These are phyloP conservation scores for Myrica gale DNA, from an alignment of 306 rosid species.

Conservation along the genomic window DNA sequence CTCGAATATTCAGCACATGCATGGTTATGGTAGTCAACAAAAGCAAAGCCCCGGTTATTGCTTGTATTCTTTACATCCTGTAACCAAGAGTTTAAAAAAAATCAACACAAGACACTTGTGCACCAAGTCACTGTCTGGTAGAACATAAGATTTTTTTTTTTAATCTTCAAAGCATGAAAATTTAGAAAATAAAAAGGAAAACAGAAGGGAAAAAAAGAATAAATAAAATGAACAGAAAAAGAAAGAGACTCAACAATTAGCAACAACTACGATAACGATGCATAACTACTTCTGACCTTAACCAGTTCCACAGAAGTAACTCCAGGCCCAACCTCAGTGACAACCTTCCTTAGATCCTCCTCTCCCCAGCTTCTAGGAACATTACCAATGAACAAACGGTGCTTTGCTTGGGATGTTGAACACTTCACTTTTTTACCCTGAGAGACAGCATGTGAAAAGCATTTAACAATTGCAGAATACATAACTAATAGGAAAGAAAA, in stretches of 20 bases:
- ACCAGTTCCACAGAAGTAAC: constrained; percentile 80
- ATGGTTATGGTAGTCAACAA: constrained; percentile 83
- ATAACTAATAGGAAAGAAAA: constrained; percentile 3
- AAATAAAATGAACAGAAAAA: constrained; percentile 11
- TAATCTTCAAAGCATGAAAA: constrained; percentile 9
- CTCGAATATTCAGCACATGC: constrained; percentile 91
- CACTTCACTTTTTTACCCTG: constrained; percentile 86
- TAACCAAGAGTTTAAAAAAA: constrained; percentile 34
- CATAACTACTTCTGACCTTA: constrained; percentile 52
- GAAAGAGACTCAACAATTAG: neutral
- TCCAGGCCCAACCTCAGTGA: constrained; percentile 80
- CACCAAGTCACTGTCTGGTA: constrained; percentile 4
- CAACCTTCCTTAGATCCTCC: constrained; percentile 74
- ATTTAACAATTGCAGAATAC: constrained; percentile 21
- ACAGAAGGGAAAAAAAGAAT: constrained; percentile 3
- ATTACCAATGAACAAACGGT: constrained; percentile 93
- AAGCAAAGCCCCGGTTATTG: constrained; percentile 95
- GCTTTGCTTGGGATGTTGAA: constrained; percentile 90
- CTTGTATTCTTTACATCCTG: constrained; percentile 78
- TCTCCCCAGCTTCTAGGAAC: constrained; percentile 93
- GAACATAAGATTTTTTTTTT: neutral
- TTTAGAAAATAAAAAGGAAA: constrained; percentile 18
- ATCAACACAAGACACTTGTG: constrained; percentile 18
- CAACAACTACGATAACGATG: neutral
- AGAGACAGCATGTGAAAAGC: constrained; percentile 14